These are phyloP conservation scores for Zanthoxylum bungeanum DNA, from an alignment of 345 rosid genomes.

Conservation along the genomic window DNA sequence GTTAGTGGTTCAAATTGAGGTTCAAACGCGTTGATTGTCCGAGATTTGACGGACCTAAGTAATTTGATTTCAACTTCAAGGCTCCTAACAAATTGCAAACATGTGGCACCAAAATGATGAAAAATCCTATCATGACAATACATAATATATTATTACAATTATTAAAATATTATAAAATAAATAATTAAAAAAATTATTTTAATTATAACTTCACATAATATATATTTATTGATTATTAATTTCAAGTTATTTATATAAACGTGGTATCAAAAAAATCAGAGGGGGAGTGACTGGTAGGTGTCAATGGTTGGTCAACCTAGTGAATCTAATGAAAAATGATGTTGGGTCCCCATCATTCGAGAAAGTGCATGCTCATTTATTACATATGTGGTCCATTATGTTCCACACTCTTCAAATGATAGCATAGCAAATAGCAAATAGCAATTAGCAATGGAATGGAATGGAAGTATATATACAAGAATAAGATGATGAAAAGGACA, in stretches of 20 bases:
- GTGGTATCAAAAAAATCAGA: too few relatives aligned
- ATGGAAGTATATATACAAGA: neutral
- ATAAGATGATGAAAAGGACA: neutral
- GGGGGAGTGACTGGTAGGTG: constrained; percentile 9
- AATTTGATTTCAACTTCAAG: too few relatives aligned
- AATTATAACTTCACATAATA: too few relatives aligned
- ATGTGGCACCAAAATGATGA: constrained; percentile 10
- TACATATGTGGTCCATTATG: neutral
- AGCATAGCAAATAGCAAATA: too few relatives aligned
- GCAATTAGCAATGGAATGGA: neutral
- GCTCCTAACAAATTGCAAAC: constrained; percentile 3
- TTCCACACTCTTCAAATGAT: neutral
- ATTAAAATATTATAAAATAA: too few relatives aligned
- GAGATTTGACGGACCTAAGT: neutral
- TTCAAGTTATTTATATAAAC: too few relatives aligned
- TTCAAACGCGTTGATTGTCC: neutral
- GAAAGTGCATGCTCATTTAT: neutral
- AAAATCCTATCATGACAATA: too few relatives aligned
- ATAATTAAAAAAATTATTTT: too few relatives aligned
- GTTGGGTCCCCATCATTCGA: neutral
- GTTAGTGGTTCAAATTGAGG: too few relatives aligned
- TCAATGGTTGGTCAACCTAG: neutral
- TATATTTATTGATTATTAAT: too few relatives aligned
- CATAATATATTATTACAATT: too few relatives aligned
- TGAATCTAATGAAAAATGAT: neutral